Evolutionary conservation across 352 stramenopile genomes (phyloP).

Genomic region (Globisporangium iwayamae): DNA sequence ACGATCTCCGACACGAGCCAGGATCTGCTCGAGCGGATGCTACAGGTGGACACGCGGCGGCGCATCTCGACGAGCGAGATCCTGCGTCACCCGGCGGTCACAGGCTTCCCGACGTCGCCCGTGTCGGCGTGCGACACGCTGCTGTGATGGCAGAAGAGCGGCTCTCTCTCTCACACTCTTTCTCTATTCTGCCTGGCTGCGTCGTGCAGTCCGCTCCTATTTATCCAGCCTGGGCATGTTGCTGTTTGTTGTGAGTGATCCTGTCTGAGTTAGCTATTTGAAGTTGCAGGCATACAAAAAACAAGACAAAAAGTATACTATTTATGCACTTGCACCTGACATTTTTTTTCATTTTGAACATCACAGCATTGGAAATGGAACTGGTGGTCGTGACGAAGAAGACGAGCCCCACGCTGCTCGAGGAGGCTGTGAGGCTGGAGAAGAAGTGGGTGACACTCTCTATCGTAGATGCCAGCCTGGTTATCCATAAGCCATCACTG

Average conservation of each 20-base stretch:
- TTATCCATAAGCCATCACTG: no score
- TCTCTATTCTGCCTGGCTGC: background rate
- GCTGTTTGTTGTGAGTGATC: conserved; percentile 1
- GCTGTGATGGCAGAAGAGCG: background rate
- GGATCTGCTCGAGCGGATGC: conserved; percentile 75
- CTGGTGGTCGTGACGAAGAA: conserved; percentile 14
- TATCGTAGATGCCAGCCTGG: background rate
- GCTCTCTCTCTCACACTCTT: background rate
- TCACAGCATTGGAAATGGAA: conserved; percentile 2
- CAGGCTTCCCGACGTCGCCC: conserved; percentile 9
- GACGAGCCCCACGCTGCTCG: conserved; percentile 10
- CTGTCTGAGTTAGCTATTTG: background rate
- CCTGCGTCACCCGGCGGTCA: conserved; percentile 54
- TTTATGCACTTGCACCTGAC: background rate
- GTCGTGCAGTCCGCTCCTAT: background rate
- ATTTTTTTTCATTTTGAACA: background rate
- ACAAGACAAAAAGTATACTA: conserved; percentile 1
- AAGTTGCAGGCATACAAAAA: background rate
- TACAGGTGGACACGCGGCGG: conserved; percentile 49
- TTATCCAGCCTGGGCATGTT: conserved; percentile 9
- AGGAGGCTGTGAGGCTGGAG: conserved; percentile 14
- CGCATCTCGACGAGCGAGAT: conserved; percentile 67
- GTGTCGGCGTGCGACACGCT: conserved; percentile 11
- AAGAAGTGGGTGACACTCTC: conserved; percentile 9
- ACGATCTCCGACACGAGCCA: conserved; percentile 47